Evolutionary conservation across 768 basidiomycete species (phyloP).

Genomic region (Xanthoconium purpureum): DNA sequence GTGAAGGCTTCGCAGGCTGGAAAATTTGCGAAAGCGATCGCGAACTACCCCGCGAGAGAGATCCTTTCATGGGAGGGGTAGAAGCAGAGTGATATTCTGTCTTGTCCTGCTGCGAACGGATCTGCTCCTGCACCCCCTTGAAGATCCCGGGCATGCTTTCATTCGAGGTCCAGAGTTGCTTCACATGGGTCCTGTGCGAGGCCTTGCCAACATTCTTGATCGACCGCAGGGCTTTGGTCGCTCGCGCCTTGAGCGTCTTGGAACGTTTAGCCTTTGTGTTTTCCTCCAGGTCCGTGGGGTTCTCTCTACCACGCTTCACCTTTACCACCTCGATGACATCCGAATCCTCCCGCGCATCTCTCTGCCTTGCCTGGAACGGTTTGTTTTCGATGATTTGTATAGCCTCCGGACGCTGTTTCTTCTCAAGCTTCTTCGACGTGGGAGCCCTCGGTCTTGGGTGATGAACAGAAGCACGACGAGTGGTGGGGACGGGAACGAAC

Average conservation of each 20-base stretch:
- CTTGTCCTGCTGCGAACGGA: slow-evolving; percentile 12
- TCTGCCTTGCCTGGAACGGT: slow-evolving; percentile 14
- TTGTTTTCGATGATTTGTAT: slow-evolving; percentile 24
- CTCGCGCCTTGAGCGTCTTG: slow-evolving; percentile 45
- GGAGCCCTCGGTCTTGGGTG: slow-evolving; percentile 7
- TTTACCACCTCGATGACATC: slow-evolving; percentile 63
- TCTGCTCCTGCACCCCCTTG: slow-evolving; percentile 26
- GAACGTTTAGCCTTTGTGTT: slow-evolving; percentile 31
- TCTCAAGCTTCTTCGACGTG: slow-evolving; percentile 27
- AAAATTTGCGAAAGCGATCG: slow-evolving; percentile 35
- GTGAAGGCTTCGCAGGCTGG: slow-evolving; percentile 26
- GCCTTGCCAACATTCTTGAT: slow-evolving; percentile 43
- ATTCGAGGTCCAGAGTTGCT: slow-evolving; percentile 36
- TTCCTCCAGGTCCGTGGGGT: slow-evolving; percentile 22
- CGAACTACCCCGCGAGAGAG: slow-evolving; percentile 24
- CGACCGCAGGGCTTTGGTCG: slow-evolving; percentile 45
- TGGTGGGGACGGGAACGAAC: not conserved
- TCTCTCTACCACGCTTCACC: slow-evolving; percentile 41
- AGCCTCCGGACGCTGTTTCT: slow-evolving; percentile 30
- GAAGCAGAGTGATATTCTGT: slow-evolving; percentile 10
- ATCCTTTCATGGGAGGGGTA: slow-evolving; percentile 23
- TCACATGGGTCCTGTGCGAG: slow-evolving; percentile 37
- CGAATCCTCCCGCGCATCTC: slow-evolving; percentile 43
- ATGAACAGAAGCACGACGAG: slow-evolving; percentile 5
- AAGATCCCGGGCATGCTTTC: slow-evolving; percentile 28